Evolutionary conservation across 2,329 filamentous ascomycete species (phyloP), one percentile per base, ranked within the genome.

Genomic region (Exophiala lecanii-corni): DNA sequence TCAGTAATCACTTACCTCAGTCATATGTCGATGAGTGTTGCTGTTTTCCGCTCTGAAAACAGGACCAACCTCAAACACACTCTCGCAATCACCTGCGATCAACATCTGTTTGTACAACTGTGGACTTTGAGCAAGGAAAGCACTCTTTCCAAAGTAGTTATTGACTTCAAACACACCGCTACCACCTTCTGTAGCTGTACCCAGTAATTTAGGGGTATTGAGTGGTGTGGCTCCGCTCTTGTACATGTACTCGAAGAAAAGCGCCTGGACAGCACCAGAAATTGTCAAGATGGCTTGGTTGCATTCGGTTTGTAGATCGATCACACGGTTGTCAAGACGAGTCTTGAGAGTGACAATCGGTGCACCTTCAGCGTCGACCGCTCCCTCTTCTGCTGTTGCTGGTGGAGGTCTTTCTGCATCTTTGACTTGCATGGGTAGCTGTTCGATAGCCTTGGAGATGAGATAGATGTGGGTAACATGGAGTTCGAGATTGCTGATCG

Each of bases 271-370:
- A 44, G 77, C 80, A 59, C 73, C 73, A 53, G 79, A 82, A 59
- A 83, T 79, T 58, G 73, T 66, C 73, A 91, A 91, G 59, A 89
- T 88, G 46, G 89, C 88, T 63, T 94, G 87, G 68, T 92, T 94
- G 50, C 94, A 84, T 50, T 89, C 87, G 1, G 88, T 86, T 44
- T 92, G 83, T 62, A 96, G 85, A 70, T 96, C 89, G 71, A 98
- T 85, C 39, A 86, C 86, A 47, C 86, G 82, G 75, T 97, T 95
- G 73, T 94, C 85, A 38, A 96, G 78, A 55, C 91, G 82, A 1
- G 88, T 94, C 60, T 82, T 80, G 64, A 97, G 79, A 48, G 79
- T 84, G 20, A 94, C 89, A 39, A 85, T 76, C 1, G 89, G 86
- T 37, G 71, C 62, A 30, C 70, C 71, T 20, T 71, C 70, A 7